Evolutionary conservation across 2,329 filamentous ascomycete genomes (phyloP).

Genomic region (Fusarium decemcellulare): DNA sequence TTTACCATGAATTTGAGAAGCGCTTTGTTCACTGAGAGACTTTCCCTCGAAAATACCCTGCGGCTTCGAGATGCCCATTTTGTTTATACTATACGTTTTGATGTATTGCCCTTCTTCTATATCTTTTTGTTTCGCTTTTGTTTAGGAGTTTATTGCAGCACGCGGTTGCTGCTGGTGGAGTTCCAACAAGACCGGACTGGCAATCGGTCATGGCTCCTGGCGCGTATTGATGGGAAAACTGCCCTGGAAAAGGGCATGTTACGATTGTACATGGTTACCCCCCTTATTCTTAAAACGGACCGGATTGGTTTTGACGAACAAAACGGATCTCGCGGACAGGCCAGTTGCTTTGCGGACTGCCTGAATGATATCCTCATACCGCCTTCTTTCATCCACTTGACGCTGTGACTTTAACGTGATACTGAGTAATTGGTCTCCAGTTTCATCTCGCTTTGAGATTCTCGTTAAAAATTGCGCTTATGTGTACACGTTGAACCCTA

Average conservation of each 20-base stretch:
- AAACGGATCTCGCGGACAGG: conserved; percentile 14
- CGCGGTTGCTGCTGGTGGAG: conserved; percentile 41
- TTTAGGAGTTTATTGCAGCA: conserved; percentile 43
- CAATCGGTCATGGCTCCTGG: conserved; percentile 24
- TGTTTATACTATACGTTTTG: conserved; percentile 23
- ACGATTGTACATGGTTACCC: conserved; percentile 18
- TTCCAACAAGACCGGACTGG: conserved; percentile 31
- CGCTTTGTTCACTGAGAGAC: conserved; percentile 68
- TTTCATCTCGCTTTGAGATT: conserved; percentile 24
- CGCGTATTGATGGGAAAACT: conserved; percentile 24
- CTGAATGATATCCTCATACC: conserved; percentile 35
- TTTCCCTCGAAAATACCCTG: conserved; percentile 15
- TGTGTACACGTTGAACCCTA: conserved; percentile 22
- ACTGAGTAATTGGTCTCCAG: conserved; percentile 11
- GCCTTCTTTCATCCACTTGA: conserved; percentile 18
- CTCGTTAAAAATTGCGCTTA: conserved; percentile 20
- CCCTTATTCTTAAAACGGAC: conserved; percentile 8
- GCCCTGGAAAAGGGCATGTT: conserved; percentile 22
- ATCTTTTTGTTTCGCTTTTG: conserved; percentile 20
- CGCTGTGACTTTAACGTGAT: conserved; percentile 6
- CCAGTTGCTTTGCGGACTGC: neutral
- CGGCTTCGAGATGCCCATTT: conserved; percentile 21
- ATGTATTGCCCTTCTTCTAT: conserved; percentile 22
- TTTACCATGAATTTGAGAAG: conserved; percentile 85
- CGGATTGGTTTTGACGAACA: conserved; percentile 11